Evolutionary conservation across 140 eudicot genomes (phyloP), one percentile per base, ranked within the genome.

Genomic region (Ambrosia hybrid): DNA sequence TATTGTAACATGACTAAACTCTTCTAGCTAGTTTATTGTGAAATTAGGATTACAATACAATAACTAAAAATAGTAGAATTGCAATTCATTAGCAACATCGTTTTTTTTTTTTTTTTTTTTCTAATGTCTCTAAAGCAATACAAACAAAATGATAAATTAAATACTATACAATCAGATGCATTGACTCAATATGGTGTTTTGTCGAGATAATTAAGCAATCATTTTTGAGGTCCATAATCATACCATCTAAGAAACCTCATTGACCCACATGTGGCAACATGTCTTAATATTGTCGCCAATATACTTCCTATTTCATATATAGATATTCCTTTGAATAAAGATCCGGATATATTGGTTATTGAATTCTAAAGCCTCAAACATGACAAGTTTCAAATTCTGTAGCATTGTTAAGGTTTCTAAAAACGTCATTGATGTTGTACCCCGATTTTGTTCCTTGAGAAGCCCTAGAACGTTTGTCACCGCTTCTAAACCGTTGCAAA

Each of bases 401-500:
- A 71, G 38, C 14, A 0, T 48, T 7, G 9, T 71, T 11, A 78
- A 71, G 37, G 67, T 41, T 71, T 71, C 78, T 9, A 58, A 49
- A 65, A 49, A 33, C 48, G 65, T 41, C 61, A 15, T 64, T 14
- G 30, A 72, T 16, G 78, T 53, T 6, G 9, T 56, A 6, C 51
- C 71, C 45, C 7, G 34, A 26, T 63, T 33, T 16, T 71, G 46
- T 43, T 71, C 67, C 41, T 64, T 51, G 17, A 65, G 69, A 72
- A 64, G 11, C 52, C 46, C 49, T 43, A 78, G 73, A 64, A 52
- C 73, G 14, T 78, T 64, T 45, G 82, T 78, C 73, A 33, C 69
- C 10, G 9, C 82, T 13, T 71, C 82, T 45, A 78, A 78, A 33
- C 69, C 71, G n/a, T 36, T 71, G 49, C 73, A 45, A 43, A 43